These are phyloP conservation scores for Cladophialophora psammophila DNA, from an alignment of 2,329 filamentous ascomycete genomes.

Conservation along the genomic window DNA sequence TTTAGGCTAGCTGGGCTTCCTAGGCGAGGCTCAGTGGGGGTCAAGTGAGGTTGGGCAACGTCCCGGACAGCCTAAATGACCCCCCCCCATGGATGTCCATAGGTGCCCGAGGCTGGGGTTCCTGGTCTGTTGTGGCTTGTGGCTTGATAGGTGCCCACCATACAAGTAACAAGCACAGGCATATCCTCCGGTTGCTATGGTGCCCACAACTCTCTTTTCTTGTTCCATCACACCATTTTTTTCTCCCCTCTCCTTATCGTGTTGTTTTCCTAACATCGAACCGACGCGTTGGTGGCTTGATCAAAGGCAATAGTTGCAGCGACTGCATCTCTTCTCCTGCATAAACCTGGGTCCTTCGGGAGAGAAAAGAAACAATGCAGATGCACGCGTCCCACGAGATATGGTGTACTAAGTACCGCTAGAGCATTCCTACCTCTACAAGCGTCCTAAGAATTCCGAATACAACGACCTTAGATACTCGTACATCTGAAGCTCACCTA, in stretches of 20 bases:
- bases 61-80: not conserved
- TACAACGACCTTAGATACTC: too few relatives aligned
- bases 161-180: too few relatives aligned
- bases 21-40: conserved; percentile 2
- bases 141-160: not conserved
- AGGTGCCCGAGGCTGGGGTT: not conserved
- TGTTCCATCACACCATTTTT: conserved; percentile 12
- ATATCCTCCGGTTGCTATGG: conserved; percentile 16
- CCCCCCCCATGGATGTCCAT: not conserved
- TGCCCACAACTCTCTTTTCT: not conserved
- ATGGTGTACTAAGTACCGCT: not conserved
- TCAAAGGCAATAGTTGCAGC: not conserved
- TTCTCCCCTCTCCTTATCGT: not conserved
- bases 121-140: conserved; percentile 7
- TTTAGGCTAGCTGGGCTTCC: not conserved
- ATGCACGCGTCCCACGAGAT: not conserved
- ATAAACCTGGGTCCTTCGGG: not conserved
- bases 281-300: not conserved
- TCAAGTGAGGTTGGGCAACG: not conserved
- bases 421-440: too few relatives aligned
- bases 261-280: not conserved
- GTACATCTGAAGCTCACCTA: not conserved
- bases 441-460: not conserved
- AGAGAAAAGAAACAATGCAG: not conserved
- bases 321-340: not conserved